Conservation (phyloP, 1,139 yeast genomes). For the Suhomyces anneliseae region DNA sequence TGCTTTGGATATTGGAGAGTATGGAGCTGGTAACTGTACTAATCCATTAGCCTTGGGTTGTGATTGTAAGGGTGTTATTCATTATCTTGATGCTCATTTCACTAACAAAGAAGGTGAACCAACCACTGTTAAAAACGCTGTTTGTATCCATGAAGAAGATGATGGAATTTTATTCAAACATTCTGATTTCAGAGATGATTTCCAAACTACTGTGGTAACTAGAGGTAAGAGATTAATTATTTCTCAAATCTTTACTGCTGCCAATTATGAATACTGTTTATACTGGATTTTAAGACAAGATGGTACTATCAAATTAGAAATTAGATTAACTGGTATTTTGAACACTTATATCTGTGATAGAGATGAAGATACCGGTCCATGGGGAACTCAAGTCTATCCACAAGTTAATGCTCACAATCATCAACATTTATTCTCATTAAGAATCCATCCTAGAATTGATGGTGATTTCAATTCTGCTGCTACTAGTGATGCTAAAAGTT, state of each 20-base stretch:
- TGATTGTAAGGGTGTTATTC: constrained; percentile 83
- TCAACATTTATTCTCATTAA: constrained; percentile 78
- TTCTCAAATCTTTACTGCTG: constrained; percentile 82
- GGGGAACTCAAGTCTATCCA: constrained; percentile 82
- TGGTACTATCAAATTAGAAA: constrained; percentile 76
- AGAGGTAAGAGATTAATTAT: constrained; percentile 73
- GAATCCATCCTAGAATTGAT: constrained; percentile 78
- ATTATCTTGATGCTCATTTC: constrained; percentile 75
- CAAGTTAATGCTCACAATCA: constrained; percentile 82
- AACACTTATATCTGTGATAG: constrained; percentile 66
- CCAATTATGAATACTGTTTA: constrained; percentile 80
- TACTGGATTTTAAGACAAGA: constrained; percentile 84
- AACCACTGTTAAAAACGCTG: constrained; percentile 69
- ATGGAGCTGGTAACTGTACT: constrained; percentile 85
- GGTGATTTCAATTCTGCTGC: constrained; percentile 79
- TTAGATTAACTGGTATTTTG: constrained; percentile 78
- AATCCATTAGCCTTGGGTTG: constrained; percentile 77
- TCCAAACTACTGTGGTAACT: constrained; percentile 70
- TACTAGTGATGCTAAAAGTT: constrained; percentile 61
- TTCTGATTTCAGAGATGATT: constrained; percentile 79
- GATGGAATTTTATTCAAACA: constrained; percentile 78
- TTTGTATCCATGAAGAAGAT: constrained; percentile 84
- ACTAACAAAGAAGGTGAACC: constrained; percentile 67
- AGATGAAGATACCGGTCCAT: constrained; percentile 66
- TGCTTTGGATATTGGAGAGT: constrained; percentile 83